Conservation (phyloP, 805 yeast genomes). For the Torulaspora gathmanii region DNA sequence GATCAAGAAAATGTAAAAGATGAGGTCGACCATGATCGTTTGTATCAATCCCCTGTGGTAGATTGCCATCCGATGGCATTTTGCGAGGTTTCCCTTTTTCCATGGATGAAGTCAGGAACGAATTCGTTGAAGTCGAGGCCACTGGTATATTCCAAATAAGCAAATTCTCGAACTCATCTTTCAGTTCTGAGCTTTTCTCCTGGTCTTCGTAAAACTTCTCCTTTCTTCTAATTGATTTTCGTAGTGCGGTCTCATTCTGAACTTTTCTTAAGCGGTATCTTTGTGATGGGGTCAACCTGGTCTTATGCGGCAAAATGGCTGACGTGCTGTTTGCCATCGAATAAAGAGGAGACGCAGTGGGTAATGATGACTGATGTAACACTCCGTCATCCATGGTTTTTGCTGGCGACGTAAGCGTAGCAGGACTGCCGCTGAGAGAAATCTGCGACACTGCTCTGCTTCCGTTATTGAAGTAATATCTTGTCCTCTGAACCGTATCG, state of each 20-base stretch:
- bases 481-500: constrained; percentile 9
- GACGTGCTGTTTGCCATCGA: constrained; percentile 19
- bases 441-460: constrained; percentile 14
- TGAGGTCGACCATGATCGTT: neutral
- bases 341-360: constrained; percentile 11
- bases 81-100: constrained; percentile 3
- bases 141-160: constrained; percentile 52
- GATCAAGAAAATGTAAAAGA: constrained; percentile 25
- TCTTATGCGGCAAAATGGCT: constrained; percentile 18
- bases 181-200: constrained; percentile 20
- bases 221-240: constrained; percentile 33
- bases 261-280: constrained; percentile 39
- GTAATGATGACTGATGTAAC: constrained; percentile 17
- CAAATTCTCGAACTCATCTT: constrained; percentile 39
- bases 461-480: constrained; percentile 12
- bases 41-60: neutral
- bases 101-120: constrained; percentile 22
- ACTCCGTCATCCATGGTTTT: constrained; percentile 4
- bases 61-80: neutral
- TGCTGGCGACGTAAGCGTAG: constrained; percentile 5
- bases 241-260: constrained; percentile 35
- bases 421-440: constrained; percentile 8
- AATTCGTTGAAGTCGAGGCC: constrained; percentile 37
- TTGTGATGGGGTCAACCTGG: constrained; percentile 41
- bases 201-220: constrained; percentile 40